Evolutionary conservation across 116 monocot species (phyloP).

Genomic region (Cymodocea nodosa): DNA sequence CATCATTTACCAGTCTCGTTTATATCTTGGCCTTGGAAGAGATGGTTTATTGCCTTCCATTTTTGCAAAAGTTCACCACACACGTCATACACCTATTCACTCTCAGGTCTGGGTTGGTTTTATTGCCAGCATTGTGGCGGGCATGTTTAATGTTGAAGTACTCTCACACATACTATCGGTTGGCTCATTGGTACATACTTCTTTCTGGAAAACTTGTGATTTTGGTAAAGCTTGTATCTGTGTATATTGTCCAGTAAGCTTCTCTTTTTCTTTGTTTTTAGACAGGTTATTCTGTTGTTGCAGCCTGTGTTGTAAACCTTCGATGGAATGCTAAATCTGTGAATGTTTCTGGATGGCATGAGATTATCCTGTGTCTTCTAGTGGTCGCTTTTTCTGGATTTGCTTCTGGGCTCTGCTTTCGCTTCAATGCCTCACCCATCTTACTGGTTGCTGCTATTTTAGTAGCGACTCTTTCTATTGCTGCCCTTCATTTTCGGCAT

Average conservation of each 20-base stretch:
- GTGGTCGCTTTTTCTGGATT: conserved; percentile 66
- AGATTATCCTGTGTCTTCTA: conserved; percentile 60
- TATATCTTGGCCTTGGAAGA: conserved; percentile 97
- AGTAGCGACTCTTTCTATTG: conserved; percentile 45
- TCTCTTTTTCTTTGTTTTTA: conserved; percentile 7
- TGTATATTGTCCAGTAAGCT: background rate
- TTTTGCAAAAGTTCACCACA: conserved; percentile 77
- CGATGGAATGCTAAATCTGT: conserved; percentile 63
- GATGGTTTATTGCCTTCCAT: conserved; percentile 85
- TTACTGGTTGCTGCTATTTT: conserved; percentile 22
- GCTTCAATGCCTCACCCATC: conserved; percentile 40
- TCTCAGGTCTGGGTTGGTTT: conserved; percentile 90
- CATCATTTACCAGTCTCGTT: conserved; percentile 53
- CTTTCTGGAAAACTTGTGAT: background rate
- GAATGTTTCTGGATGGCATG: conserved; percentile 35
- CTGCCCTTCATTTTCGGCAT: conserved; percentile 74
- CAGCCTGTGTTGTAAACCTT: conserved; percentile 81
- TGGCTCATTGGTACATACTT: conserved; percentile 59
- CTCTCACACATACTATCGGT: conserved; percentile 99
- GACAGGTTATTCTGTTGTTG: conserved; percentile 99
- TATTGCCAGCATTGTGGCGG: conserved; percentile 72
- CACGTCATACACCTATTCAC: conserved; percentile 71
- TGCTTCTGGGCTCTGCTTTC: conserved; percentile 63
- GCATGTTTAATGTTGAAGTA: conserved; percentile 70
- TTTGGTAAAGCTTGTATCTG: background rate